These are phyloP conservation scores for Polytolypa hystricis DNA, from an alignment of 2,329 filamentous ascomycete genomes.

Conservation along the genomic window DNA sequence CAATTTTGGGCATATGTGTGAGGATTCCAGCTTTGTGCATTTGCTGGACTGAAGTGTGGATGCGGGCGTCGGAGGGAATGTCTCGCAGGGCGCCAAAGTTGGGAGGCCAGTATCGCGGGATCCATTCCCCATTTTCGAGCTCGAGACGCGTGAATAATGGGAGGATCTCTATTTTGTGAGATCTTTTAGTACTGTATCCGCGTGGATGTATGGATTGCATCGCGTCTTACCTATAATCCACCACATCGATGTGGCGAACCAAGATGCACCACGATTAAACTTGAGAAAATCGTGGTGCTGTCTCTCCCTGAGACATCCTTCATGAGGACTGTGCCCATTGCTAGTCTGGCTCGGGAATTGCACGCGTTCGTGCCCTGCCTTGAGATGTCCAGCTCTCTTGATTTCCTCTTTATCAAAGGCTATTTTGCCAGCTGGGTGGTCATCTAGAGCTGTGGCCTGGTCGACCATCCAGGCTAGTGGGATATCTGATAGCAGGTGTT, in stretches of 20 bases:
- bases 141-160: conserved; percentile 27
- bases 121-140: conserved; percentile 25
- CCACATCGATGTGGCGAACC: conserved; percentile 22
- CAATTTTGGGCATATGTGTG: conserved; percentile 13
- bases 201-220: neutral
- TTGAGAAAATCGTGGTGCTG: conserved; percentile 22
- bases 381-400: conserved; percentile 9
- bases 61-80: conserved; percentile 20
- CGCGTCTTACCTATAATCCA: conserved; percentile 21
- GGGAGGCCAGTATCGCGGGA: conserved; percentile 24
- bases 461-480: conserved; percentile 44
- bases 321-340: neutral
- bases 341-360: neutral
- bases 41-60: conserved; percentile 22
- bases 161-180: conserved; percentile 22
- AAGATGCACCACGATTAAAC: conserved; percentile 21
- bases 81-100: conserved; percentile 25
- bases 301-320: conserved; percentile 8
- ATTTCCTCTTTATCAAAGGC: conserved; percentile 14
- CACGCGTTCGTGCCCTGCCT: conserved; percentile 7
- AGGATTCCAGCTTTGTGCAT: conserved; percentile 18
- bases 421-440: conserved; percentile 15
- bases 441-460: conserved; percentile 26
- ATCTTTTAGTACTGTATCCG: conserved; percentile 1
- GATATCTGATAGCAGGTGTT: conserved; percentile 36